Evolutionary conservation across 495 filamentous ascomycete genomes (phyloP), one percentile per base, ranked within the genome.

Genomic region (Achaetomiella virescens): DNA sequence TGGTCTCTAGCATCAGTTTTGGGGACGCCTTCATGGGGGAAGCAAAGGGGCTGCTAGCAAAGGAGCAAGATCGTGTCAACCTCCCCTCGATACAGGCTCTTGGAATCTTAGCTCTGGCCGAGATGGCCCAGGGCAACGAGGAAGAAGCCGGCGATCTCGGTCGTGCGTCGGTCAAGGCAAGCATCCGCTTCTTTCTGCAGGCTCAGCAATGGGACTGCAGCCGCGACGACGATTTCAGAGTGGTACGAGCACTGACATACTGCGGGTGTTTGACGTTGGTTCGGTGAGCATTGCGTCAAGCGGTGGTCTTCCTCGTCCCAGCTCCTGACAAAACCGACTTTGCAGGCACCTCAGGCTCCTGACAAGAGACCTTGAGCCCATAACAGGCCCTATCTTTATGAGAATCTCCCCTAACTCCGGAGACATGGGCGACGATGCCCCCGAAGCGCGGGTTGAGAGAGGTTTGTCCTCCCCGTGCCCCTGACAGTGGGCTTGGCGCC

Each of bases 1-100:
- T 60, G 2, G 55, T 64, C 10, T 66, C 66, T 18, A 52, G 54
- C 22, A 46, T 66, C 24, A 64, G 45, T 22, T 64, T 64, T 18
- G 66, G 61, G 4, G 66, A 68, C 31, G 66, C 66, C 2, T 68
- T 68, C 29, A 18, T 68, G 6, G 63, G 61, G 7, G 63, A 68
- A 20, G 61, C 66, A 17, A 66, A 55, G 31, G 50, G 54, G n/a
- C 36, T 68, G 10, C 42, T 68, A 1, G 41, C 57, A 6, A 27
- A 24, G 6, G 61, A 64, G 22, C 25, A 33, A 0, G 56, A 36
- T 22, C 58, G 60, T 41, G 45, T 54, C 12, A 62, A 49, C 38
- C 44, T 68, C 5, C 61, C 66, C 2, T 64, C 54, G 17, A 59
- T 66, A 10, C 66, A 68, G 20, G 63, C 66, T 7, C 42, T 68